These are phyloP conservation scores for Fusarium odoratissimum DNA, from an alignment of 2,329 filamentous ascomycete genomes.

Conservation along the genomic window DNA sequence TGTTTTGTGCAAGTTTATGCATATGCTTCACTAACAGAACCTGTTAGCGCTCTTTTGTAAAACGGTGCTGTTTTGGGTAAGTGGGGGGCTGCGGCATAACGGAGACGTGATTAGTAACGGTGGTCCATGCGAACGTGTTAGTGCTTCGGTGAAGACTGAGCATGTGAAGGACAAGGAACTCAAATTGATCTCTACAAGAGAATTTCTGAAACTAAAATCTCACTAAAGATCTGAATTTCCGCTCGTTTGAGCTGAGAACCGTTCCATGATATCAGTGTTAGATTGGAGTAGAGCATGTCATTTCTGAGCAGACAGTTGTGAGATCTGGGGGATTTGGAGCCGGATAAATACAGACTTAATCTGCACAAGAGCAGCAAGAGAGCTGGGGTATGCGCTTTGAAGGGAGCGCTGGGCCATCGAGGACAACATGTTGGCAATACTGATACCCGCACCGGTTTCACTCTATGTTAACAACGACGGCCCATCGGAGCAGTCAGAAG, in stretches of 20 bases:
- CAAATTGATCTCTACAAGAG: not conserved
- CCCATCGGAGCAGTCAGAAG: not conserved
- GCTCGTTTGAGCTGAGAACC: not conserved
- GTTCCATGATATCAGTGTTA: not conserved
- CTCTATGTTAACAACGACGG: not conserved
- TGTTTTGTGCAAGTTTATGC: constrained; percentile 27
- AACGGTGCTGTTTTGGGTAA: constrained; percentile 22
- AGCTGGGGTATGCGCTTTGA: not conserved
- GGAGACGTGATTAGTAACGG: constrained; percentile 4
- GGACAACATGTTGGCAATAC: not conserved
- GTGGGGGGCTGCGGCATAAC: constrained; percentile 16
- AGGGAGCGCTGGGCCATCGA: not conserved
- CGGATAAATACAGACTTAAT: not conserved
- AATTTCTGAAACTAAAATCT: not conserved
- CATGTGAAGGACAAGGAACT: not conserved
- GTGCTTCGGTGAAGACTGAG: not conserved
- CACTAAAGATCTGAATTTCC: not conserved
- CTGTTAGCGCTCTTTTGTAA: not conserved
- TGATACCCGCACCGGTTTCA: not conserved
- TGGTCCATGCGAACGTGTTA: not conserved
- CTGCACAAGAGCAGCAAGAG: not conserved
- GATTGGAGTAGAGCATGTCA: not conserved
- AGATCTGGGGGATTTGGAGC: not conserved
- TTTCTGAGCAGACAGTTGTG: not conserved
- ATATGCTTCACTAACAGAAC: not conserved